Evolutionary conservation across 2,329 filamentous ascomycete genomes (phyloP).

Genomic region (Talaromyces piceae): DNA sequence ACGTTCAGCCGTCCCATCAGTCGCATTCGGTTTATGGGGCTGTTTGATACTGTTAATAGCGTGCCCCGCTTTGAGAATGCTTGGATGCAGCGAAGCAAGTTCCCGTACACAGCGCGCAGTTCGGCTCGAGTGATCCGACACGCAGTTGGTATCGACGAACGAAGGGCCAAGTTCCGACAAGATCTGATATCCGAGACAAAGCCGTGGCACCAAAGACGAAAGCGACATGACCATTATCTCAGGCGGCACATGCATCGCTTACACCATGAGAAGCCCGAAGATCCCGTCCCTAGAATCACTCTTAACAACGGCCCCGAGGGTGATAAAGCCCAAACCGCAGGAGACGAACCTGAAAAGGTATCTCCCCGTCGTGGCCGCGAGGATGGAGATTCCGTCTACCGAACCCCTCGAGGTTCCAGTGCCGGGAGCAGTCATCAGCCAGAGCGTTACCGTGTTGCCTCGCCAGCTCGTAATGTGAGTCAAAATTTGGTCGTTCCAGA

Average conservation of each 20-base stretch:
- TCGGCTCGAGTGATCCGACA: constrained; percentile 50
- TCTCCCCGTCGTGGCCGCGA: constrained; percentile 4
- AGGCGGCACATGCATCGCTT: constrained; percentile 13
- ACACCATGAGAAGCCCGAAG: constrained; percentile 8
- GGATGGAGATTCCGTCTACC: constrained; percentile 22
- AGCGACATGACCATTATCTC: constrained; percentile 14
- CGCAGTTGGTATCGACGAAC: constrained; percentile 52
- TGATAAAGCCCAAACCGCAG: constrained; percentile 1
- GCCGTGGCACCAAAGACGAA: constrained; percentile 20
- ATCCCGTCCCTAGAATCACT: constrained; percentile 26
- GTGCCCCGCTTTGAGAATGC: constrained; percentile 67
- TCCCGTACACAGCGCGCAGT: constrained; percentile 52
- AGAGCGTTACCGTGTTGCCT: constrained; percentile 24
- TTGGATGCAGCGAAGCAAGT: constrained; percentile 68
- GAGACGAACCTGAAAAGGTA: constrained; percentile 1
- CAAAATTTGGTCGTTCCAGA: constrained; percentile 23
- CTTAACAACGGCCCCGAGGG: constrained; percentile 20
- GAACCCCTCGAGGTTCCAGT: constrained; percentile 18
- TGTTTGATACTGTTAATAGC: constrained; percentile 78
- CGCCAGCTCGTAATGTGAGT: constrained; percentile 12
- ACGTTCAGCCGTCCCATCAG: constrained; percentile 71
- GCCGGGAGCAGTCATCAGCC: constrained; percentile 13
- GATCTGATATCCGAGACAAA: constrained; percentile 46
- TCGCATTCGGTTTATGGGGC: constrained; percentile 65
- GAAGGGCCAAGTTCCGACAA: constrained; percentile 51